These are phyloP conservation scores for Arabidopsis hybrid DNA, from an alignment of 441 rosid genomes.

Conservation along the genomic window DNA sequence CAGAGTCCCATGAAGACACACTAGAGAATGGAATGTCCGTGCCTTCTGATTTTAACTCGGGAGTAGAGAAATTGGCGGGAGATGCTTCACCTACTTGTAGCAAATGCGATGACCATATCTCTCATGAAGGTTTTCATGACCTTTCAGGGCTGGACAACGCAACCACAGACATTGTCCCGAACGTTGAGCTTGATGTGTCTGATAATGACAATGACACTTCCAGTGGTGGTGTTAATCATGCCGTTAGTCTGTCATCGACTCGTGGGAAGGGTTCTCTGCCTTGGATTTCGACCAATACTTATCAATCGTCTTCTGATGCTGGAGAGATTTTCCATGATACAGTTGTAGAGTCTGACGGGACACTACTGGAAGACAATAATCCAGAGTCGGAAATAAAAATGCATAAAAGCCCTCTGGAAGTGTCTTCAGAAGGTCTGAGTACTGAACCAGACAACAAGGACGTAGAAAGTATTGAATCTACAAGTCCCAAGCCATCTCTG, in stretches of 20 bases:
- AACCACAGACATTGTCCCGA: slow-evolving; percentile 44
- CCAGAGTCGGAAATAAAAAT: slow-evolving; percentile 44
- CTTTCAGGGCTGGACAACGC: slow-evolving; percentile 46
- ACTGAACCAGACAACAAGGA: slow-evolving; percentile 26
- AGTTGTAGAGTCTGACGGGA: slow-evolving; percentile 41
- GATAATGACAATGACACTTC: slow-evolving; percentile 38
- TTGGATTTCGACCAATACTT: slow-evolving; percentile 40
- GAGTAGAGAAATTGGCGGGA: slow-evolving; percentile 41
- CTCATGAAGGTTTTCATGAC: slow-evolving; percentile 47
- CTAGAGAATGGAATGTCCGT: slow-evolving; percentile 25
- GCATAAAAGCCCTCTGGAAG: slow-evolving; percentile 49
- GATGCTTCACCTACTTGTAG: slow-evolving; percentile 49
- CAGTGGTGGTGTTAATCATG: slow-evolving; percentile 41
- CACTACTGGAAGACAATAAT: slow-evolving; percentile 44
- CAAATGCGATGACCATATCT: slow-evolving; percentile 46
- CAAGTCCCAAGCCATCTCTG: slow-evolving; percentile 40
- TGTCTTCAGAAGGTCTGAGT: slow-evolving; percentile 46
- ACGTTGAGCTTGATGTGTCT: slow-evolving; percentile 44
- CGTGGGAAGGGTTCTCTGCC: slow-evolving; percentile 47
- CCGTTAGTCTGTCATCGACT: slow-evolving; percentile 44
- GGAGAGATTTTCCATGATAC: slow-evolving; percentile 45
- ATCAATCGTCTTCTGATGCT: slow-evolving; percentile 42
- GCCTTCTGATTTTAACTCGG: slow-evolving; percentile 42
- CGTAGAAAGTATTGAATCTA: slow-evolving; percentile 34
- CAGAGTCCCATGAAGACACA: slow-evolving; percentile 41